Evolutionary conservation across 2,329 filamentous ascomycete genomes (phyloP).

Genomic region (Fusarium liriodendri): DNA sequence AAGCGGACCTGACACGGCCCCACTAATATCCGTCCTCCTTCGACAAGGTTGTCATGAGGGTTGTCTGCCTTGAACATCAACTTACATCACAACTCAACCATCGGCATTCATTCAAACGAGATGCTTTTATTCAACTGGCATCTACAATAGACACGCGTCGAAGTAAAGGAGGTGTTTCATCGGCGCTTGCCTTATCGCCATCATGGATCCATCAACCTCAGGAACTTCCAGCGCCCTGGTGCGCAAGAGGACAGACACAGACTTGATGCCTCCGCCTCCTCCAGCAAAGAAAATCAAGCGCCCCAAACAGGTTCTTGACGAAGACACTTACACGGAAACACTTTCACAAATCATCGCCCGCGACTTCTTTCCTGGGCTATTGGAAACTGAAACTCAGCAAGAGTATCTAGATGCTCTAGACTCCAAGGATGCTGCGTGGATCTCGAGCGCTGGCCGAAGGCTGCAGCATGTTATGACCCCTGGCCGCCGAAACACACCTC

Average conservation of each 20-base stretch:
- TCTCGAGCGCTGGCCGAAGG: constrained; percentile 79
- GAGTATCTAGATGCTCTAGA: constrained; percentile 94
- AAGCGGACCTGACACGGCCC: constrained; percentile 13
- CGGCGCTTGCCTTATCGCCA: not conserved
- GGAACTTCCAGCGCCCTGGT: constrained; percentile 68
- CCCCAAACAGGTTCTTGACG: constrained; percentile 87
- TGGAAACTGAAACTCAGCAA: constrained; percentile 87
- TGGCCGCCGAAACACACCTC: constrained; percentile 58
- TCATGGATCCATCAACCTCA: constrained; percentile 51
- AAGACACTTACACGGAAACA: constrained; percentile 91
- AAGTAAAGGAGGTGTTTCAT: not conserved
- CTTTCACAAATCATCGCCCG: constrained; percentile 94
- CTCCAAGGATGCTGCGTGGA: constrained; percentile 87
- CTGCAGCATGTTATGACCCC: constrained; percentile 86
- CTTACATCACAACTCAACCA: not conserved
- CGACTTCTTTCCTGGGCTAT: constrained; percentile 94
- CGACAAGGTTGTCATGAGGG: not conserved
- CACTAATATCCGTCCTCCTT: constrained; percentile 14
- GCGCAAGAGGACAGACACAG: constrained; percentile 75
- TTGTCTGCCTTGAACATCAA: not conserved
- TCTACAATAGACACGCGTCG: no score
- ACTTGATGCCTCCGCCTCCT: constrained; percentile 88
- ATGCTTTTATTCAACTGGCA: not conserved
- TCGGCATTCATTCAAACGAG: not conserved
- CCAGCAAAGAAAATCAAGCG: constrained; percentile 90